These are phyloP conservation scores for Davidsoniella australis DNA, from an alignment of 2,329 filamentous ascomycete genomes.

Conservation along the genomic window DNA sequence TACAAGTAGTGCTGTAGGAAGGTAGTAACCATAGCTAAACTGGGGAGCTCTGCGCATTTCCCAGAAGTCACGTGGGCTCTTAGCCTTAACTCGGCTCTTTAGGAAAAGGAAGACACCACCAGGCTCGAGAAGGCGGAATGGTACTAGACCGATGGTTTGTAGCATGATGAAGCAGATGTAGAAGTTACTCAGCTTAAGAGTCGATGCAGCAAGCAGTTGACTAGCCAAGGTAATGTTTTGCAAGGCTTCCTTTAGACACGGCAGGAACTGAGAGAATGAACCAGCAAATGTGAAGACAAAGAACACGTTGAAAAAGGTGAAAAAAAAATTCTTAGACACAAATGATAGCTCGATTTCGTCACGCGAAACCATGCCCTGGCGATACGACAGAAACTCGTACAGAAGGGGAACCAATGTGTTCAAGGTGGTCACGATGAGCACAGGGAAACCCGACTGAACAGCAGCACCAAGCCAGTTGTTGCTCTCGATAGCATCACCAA, in stretches of 20 bases:
- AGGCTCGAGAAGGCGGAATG: slow-evolving; percentile 79
- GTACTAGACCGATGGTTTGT: slow-evolving; percentile 84
- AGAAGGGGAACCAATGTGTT: slow-evolving; percentile 84
- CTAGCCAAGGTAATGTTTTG: slow-evolving; percentile 68
- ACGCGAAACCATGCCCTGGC: slow-evolving; percentile 87
- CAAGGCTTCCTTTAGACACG: slow-evolving; percentile 54
- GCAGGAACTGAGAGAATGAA: slow-evolving; percentile 60
- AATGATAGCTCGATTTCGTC: slow-evolving; percentile 87
- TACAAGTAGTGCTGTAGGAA: slow-evolving; percentile 80
- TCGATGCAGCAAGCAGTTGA: slow-evolving; percentile 53
- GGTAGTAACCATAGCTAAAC: slow-evolving; percentile 92
- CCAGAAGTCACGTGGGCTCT: slow-evolving; percentile 77
- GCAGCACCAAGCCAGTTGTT: slow-evolving; percentile 59
- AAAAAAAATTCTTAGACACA: slow-evolving; percentile 98
- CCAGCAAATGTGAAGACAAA: slow-evolving; percentile 82
- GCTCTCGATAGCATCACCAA: slow-evolving; percentile 48
- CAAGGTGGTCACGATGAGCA: slow-evolving; percentile 67
- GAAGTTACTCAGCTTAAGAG: slow-evolving; percentile 61
- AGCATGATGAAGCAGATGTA: slow-evolving; percentile 90
- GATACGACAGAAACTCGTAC: slow-evolving; percentile 81
- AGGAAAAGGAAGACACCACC: slow-evolving; percentile 74
- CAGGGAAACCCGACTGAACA: slow-evolving; percentile 76
- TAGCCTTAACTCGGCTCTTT: slow-evolving; percentile 58
- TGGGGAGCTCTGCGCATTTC: slow-evolving; percentile 65
- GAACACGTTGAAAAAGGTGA: slow-evolving; percentile 98